Conservation (phyloP, 345 rosid species). For the Populus davidiana region DNA sequence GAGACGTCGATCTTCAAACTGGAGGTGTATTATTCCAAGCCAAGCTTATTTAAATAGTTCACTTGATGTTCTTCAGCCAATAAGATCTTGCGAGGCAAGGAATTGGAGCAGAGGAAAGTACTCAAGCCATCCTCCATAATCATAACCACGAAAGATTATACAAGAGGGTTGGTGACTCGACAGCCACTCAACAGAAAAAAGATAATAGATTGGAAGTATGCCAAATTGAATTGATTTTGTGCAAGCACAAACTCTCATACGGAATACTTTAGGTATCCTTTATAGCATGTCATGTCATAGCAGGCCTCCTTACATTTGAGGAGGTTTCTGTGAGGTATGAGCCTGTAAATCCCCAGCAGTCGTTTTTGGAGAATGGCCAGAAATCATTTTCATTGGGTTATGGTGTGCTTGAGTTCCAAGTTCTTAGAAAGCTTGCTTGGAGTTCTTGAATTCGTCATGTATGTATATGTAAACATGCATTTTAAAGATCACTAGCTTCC, state of each 20-base stretch:
- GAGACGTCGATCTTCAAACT: constrained; percentile 53
- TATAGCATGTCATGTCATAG: neutral
- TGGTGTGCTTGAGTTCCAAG: neutral
- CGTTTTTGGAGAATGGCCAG: neutral
- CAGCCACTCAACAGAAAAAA: constrained; percentile 29
- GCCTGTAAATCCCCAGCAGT: neutral
- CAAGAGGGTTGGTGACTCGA: constrained; percentile 26
- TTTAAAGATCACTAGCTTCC: neutral
- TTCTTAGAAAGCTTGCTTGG: neutral
- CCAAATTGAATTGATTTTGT: neutral
- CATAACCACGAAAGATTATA: constrained; percentile 9
- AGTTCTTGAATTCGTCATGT: neutral
- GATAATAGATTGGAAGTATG: constrained; percentile 7
- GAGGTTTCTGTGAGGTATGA: no score
- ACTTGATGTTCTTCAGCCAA: constrained; percentile 23
- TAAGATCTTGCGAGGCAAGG: constrained; percentile 27
- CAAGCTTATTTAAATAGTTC: constrained; percentile 16
- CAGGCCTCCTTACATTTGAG: neutral
- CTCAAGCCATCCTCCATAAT: constrained; percentile 18
- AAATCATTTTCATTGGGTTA: neutral
- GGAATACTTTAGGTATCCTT: neutral
- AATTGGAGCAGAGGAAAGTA: constrained; percentile 29
- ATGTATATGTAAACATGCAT: neutral
- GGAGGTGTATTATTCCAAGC: constrained; percentile 21
- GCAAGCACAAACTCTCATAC: neutral